These are phyloP conservation scores for Chlorella sp. DNA, from an alignment of 139 green algal genomes.

Conservation along the genomic window DNA sequence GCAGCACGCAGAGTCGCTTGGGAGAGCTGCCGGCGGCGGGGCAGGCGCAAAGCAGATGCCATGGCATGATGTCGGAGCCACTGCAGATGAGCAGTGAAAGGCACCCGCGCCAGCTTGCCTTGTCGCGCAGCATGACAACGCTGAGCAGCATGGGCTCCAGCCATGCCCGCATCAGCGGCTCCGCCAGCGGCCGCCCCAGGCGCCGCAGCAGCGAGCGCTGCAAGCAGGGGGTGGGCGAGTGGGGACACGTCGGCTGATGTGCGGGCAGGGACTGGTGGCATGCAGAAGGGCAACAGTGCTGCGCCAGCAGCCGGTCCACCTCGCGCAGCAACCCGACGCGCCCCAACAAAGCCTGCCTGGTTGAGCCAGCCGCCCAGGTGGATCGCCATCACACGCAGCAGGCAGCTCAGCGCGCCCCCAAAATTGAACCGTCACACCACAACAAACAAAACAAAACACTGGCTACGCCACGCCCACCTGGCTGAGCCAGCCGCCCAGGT, in stretches of 20 bases:
- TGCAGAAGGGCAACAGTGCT: no score
- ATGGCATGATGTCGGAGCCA: not conserved
- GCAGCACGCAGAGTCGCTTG: not conserved
- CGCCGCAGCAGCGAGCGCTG: not conserved
- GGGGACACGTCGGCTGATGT: no score
- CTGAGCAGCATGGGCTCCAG: slow-evolving; percentile 53
- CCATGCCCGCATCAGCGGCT: slow-evolving; percentile 17
- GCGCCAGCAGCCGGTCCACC: no score
- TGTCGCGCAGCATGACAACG: slow-evolving; percentile 50
- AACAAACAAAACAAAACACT: no score
- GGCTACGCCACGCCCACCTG: not conserved
- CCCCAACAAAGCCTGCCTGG: not conserved
- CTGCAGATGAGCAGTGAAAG: not conserved
- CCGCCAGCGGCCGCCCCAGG: not conserved
- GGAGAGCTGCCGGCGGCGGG: no score
- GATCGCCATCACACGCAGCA: slow-evolving; percentile 45
- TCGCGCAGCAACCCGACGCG: no score
- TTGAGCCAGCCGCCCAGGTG: slow-evolving; percentile 53
- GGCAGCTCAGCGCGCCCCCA: no score
- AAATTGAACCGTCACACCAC: no score
- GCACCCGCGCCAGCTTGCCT: not conserved
- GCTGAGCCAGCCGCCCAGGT: slow-evolving; percentile 53
- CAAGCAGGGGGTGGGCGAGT: no score
- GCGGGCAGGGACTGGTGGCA: no score
- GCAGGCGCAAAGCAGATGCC: not conserved